Percentiles rank a stretch among this genome's conserved stretches.
phyloP scores from a whole-genome alignment of 805 yeast genomes.

The Metschnikowia noctiluminum region DNA sequence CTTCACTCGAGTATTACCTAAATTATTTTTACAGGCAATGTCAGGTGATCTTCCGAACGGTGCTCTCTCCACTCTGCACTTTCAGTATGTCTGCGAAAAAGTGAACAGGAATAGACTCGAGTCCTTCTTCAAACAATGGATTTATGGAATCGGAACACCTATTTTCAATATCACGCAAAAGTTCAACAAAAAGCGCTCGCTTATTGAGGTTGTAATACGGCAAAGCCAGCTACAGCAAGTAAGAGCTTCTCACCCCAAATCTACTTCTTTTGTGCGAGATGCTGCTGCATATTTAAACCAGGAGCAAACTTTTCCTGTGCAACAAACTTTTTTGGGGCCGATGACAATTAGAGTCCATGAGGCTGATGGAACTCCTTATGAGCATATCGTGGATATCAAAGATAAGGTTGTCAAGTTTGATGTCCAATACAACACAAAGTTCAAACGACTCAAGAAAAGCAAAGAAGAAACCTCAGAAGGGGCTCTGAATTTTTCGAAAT shows the following conservation, averaged over 20 bases:
- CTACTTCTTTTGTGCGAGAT: slow-evolving; percentile 44
- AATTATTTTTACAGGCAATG: slow-evolving; percentile 89
- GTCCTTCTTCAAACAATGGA: slow-evolving; percentile 89
- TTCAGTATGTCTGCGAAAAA: slow-evolving; percentile 91
- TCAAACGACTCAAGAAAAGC: slow-evolving; percentile 72
- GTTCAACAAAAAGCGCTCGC: slow-evolving; percentile 89
- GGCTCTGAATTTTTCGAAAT: slow-evolving; percentile 42
- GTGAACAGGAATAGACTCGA: slow-evolving; percentile 86
- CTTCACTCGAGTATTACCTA: slow-evolving; percentile 84
- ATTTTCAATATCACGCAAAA: slow-evolving; percentile 83
- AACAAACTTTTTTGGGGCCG: slow-evolving; percentile 79
- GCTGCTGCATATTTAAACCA: slow-evolving; percentile 42
- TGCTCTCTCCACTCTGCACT: slow-evolving; percentile 74
- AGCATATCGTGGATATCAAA: slow-evolving; percentile 89
- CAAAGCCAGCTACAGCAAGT: slow-evolving; percentile 77
- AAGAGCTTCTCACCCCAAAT: slow-evolving; percentile 32
- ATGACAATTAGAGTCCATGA: slow-evolving; percentile 97
- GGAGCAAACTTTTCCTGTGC: slow-evolving; percentile 38
- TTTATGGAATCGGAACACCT: slow-evolving; percentile 85
- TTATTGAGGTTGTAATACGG: slow-evolving; percentile 89
- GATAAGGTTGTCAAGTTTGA: slow-evolving; percentile 84
- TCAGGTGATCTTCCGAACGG: slow-evolving; percentile 86
- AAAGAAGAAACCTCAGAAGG: slow-evolving; percentile 37
- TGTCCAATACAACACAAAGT: slow-evolving; percentile 92
- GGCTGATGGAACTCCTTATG: slow-evolving; percentile 98